These are phyloP conservation scores for Gloeophyllum trabeum DNA, from an alignment of 768 basidiomycete genomes.

Conservation along the genomic window DNA sequence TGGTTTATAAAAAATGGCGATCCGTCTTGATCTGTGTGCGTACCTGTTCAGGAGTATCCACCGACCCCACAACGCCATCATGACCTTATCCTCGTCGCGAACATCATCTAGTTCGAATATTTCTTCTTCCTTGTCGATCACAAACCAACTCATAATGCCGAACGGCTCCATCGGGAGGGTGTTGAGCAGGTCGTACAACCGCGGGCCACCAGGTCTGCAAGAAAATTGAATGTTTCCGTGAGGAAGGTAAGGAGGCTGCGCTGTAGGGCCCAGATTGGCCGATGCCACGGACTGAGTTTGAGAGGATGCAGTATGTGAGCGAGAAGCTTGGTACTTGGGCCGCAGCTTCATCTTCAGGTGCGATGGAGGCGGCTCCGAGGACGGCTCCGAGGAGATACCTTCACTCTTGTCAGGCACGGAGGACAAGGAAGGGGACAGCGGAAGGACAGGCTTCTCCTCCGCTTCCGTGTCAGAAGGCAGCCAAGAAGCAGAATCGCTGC, in stretches of 20 bases:
- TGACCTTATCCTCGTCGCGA: constrained; percentile 66
- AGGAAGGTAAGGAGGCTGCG: constrained; percentile 36
- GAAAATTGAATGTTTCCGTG: constrained; percentile 40
- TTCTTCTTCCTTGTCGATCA: constrained; percentile 67
- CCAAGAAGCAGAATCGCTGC: background rate
- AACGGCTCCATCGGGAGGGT: constrained; percentile 48
- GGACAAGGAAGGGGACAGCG: background rate
- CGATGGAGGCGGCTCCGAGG: background rate
- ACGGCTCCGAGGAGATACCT: background rate
- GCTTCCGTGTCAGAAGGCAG: background rate
- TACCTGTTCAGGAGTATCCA: constrained; percentile 63
- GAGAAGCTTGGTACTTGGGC: background rate
- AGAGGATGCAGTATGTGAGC: background rate
- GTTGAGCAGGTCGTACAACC: constrained; percentile 53
- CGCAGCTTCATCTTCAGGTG: background rate
- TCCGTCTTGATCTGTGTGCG: constrained; percentile 4
- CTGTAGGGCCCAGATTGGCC: constrained; percentile 12
- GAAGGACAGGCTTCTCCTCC: background rate
- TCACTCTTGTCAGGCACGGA: background rate
- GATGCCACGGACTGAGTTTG: constrained; percentile 4
- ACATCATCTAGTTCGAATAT: constrained; percentile 64
- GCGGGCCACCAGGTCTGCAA: constrained; percentile 55
- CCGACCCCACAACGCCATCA: constrained; percentile 66
- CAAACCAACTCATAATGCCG: constrained; percentile 58
- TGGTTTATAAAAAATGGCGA: background rate